Percentiles rank a stretch among this genome's conserved stretches.
Conservation (phyloP, 495 filamentous ascomycete species). For the Amorphotheca resinae region DNA sequence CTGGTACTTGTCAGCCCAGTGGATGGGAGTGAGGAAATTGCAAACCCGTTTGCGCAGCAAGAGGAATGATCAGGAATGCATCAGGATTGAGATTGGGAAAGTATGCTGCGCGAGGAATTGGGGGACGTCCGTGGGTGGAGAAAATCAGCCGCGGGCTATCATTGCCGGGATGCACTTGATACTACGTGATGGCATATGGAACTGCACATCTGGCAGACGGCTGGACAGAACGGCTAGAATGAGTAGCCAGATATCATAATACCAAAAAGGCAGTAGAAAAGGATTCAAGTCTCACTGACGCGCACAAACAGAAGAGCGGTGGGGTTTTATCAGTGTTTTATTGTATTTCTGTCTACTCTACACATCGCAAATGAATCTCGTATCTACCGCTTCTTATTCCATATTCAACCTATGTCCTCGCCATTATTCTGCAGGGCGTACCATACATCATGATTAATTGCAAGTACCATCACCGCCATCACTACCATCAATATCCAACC, state of each 20-base stretch:
- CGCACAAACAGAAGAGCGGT: too few species aligned
- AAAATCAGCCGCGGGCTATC: too few species aligned
- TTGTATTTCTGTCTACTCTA: neutral
- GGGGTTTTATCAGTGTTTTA: too few species aligned
- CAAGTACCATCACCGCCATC: neutral
- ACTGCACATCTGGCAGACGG: too few species aligned
- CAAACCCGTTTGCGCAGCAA: constrained; percentile 75
- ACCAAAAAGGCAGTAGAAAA: neutral
- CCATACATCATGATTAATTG: neutral
- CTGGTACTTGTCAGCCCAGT: constrained; percentile 84
- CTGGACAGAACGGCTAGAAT: too few species aligned
- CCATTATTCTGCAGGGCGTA: neutral
- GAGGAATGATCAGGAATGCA: constrained; percentile 35
- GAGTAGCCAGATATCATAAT: too few species aligned
- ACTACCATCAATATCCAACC: neutral
- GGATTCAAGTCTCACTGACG: neutral
- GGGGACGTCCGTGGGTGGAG: too few species aligned
- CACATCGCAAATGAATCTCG: neutral
- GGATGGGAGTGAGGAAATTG: constrained; percentile 90
- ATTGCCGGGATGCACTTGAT: too few species aligned
- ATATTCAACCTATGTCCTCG: neutral
- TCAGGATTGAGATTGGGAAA: neutral
- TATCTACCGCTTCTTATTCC: neutral
- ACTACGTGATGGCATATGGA: too few species aligned
- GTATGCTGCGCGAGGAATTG: neutral